Evolutionary conservation across 2,329 filamentous ascomycete genomes (phyloP).

Genomic region (Paramyrothecium sp.): DNA sequence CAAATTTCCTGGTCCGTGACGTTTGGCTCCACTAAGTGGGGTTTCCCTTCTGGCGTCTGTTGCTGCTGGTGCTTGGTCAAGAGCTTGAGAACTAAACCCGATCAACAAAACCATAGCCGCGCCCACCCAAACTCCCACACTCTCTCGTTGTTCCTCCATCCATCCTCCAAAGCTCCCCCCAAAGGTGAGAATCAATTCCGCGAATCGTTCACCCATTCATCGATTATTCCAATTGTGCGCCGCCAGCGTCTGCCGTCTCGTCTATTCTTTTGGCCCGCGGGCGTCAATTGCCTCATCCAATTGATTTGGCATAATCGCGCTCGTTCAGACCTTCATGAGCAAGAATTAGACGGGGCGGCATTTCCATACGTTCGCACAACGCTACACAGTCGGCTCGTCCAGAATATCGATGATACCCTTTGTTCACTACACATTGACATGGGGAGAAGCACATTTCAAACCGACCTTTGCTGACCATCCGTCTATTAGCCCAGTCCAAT

Average conservation of each 20-base stretch:
- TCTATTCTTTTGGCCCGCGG: not conserved
- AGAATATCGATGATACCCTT: no score
- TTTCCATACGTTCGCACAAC: no score
- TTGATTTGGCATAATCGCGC: no score
- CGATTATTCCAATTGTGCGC: not conserved
- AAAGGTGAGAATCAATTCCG: slow-evolving; percentile 17
- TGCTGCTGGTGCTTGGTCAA: slow-evolving; percentile 9
- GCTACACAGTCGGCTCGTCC: no score
- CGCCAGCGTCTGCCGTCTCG: not conserved
- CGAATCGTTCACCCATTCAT: slow-evolving; percentile 2
- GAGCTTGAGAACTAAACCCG: slow-evolving; percentile 10
- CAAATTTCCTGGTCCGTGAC: not conserved
- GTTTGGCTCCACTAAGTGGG: slow-evolving; percentile 20
- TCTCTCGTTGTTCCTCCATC: slow-evolving; percentile 24
- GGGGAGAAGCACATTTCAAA: not conserved
- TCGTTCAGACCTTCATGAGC: no score
- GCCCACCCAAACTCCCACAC: slow-evolving; percentile 23
- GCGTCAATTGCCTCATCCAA: no score
- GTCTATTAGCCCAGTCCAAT: slow-evolving; percentile 14
- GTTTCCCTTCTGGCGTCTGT: slow-evolving; percentile 17
- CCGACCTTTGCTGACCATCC: not conserved
- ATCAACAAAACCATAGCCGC: slow-evolving; percentile 27
- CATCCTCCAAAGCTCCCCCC: slow-evolving; percentile 22
- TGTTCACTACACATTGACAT: not conserved
- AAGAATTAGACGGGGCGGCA: no score